These are phyloP conservation scores for Lentinula raphanica DNA, from an alignment of 768 basidiomycete genomes.

Conservation along the genomic window DNA sequence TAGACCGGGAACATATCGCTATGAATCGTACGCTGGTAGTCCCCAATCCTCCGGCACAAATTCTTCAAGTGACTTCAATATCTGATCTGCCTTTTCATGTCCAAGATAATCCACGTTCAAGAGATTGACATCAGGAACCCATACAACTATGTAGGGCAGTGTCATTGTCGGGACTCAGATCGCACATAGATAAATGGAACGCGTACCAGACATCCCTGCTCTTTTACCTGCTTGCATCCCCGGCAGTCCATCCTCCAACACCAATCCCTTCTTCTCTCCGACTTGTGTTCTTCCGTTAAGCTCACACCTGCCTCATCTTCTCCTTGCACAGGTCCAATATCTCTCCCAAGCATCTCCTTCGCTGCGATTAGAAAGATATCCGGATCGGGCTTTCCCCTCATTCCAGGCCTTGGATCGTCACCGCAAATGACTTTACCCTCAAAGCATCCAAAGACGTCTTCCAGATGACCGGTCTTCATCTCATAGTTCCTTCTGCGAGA, in stretches of 20 bases:
- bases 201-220: constrained; percentile 78
- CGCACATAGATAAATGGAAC: not conserved
- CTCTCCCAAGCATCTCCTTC: constrained; percentile 44
- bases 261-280: constrained; percentile 60
- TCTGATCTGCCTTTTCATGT: constrained; percentile 53
- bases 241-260: constrained; percentile 78
- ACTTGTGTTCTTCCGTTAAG: constrained; percentile 27
- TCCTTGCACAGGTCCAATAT: constrained; percentile 45
- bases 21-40: constrained; percentile 55
- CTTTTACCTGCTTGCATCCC: constrained; percentile 78
- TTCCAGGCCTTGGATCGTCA: constrained; percentile 52
- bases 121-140: constrained; percentile 78
- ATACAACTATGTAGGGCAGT: constrained; percentile 49
- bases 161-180: not conserved
- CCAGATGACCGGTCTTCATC: constrained; percentile 62
- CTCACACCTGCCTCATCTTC: constrained; percentile 23
- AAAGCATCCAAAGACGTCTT: constrained; percentile 56
- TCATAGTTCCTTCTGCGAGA: constrained; percentile 60
- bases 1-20: too few relatives aligned
- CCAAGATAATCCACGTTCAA: constrained; percentile 43
- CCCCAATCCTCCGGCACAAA: constrained; percentile 85
- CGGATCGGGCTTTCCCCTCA: constrained; percentile 73
- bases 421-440: constrained; percentile 64
- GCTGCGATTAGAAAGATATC: constrained; percentile 80
- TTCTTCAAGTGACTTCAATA: constrained; percentile 56